These are phyloP conservation scores for Emergomyces orientalis DNA, from an alignment of 2,329 filamentous ascomycete species.

Conservation along the genomic window DNA sequence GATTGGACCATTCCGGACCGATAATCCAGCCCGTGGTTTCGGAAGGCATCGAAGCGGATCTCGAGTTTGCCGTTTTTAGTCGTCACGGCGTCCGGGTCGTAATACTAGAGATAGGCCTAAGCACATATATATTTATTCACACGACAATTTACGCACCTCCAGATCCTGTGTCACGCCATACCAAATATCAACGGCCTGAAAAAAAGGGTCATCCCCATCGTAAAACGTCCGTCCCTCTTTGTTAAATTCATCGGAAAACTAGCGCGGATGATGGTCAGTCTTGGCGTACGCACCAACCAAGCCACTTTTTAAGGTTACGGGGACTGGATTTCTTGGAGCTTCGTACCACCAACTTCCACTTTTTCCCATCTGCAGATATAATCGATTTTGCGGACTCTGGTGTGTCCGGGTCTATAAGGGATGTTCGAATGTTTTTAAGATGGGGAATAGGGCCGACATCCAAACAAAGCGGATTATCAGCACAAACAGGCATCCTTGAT, in stretches of 20 bases:
- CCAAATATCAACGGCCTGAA: conserved; percentile 60
- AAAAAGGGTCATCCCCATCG: conserved; percentile 60
- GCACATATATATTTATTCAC: not conserved
- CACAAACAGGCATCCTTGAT: conserved; percentile 24
- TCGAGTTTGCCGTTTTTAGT: conserved; percentile 55
- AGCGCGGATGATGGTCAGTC: not conserved
- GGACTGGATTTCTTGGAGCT: not conserved
- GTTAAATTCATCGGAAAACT: conserved; percentile 67
- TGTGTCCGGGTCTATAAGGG: conserved; percentile 60
- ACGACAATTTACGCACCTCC: conserved; percentile 39
- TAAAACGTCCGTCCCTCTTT: conserved; percentile 59
- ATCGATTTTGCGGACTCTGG: conserved; percentile 49
- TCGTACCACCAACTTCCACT: conserved; percentile 53
- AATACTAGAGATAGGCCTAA: conserved; percentile 45
- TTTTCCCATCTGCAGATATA: conserved; percentile 50
- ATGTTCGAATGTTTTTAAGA: conserved; percentile 51
- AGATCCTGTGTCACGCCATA: conserved; percentile 63
- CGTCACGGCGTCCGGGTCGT: conserved; percentile 57
- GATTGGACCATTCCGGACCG: conserved; percentile 66
- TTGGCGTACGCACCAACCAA: not conserved
- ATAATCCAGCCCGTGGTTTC: conserved; percentile 57
- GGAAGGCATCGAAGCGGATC: conserved; percentile 55
- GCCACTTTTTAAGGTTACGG: not conserved
- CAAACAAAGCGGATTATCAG: conserved; percentile 41
- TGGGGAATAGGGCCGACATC: conserved; percentile 42